Base-by-base conservation (phyloP, 2,329 filamentous ascomycete species). In the Verticillium klebahnii region DNA sequence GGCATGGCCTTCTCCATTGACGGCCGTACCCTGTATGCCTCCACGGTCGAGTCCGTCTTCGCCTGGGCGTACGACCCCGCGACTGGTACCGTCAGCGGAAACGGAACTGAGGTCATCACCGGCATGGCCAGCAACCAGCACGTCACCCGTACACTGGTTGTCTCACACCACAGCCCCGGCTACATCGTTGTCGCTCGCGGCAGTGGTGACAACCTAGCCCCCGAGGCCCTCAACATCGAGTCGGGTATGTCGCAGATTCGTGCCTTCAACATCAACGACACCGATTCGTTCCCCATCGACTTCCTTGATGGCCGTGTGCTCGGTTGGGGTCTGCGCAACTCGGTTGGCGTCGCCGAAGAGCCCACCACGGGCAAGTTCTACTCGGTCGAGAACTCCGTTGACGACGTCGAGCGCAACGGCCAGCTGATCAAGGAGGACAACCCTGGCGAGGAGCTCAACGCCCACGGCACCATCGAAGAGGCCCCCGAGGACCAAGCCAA, bases 371-470 rank as follows among this genome's bases (percentile, higher is more conserved):
- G 83, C 23, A 81, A 78, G 19, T 77, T 86, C 62, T 86, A 80
- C 75, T 79, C 77, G 19, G 87, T 92, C 8, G 90, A 92, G 73
- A 92, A 92, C 73, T 88, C 85, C 2, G 86, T 86, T 9, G 89
- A 92, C 72, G 73, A 89, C 40, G 78, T 91, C 17, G 74, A 74
- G 15, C 81, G 89, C 36, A 73, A 80, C 57, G 83, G 82, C 11
- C 66, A 78, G n/a, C 86, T 89, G 63, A 82, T 91, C 55, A 86
- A 89, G 66, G 72, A 84, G 63, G 80, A 90, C 68, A 92, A 92
- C 68, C 89, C 89, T 0, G 89, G 82, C 17, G 90, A 92, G 70
- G 88, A 92, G 73, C 74, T 93, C 71, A 92, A 92, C 73, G 91
- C 85, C 71, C 85, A 89, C 63, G 89, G 89, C 3, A 82, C 80